phyloP scores from a whole-genome alignment of 768 basidiomycete genomes.

The Suillus paluster region DNA sequence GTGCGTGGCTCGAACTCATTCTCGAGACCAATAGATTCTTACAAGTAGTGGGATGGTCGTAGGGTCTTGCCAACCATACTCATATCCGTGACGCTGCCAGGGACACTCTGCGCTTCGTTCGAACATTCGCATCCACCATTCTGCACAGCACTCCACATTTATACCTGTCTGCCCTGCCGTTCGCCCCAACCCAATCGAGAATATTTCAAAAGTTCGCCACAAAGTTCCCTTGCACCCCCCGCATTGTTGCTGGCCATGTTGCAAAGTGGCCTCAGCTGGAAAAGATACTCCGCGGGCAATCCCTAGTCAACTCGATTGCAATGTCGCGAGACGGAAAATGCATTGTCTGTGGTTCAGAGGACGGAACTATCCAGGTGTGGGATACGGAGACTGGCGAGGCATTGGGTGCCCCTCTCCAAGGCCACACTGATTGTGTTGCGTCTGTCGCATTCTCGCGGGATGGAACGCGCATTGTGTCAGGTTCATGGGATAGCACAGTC shows the following conservation, averaged over 20 bases:
- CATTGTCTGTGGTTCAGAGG: conserved; percentile 14
- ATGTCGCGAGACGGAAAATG: too few species aligned
- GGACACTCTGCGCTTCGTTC: conserved; percentile 17
- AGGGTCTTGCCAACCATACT: neutral
- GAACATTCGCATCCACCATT: conserved; percentile 15
- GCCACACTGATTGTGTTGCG: conserved; percentile 1
- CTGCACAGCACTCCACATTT: conserved; percentile 26
- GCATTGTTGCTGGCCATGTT: neutral
- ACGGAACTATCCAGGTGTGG: conserved; percentile 11
- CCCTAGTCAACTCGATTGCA: too few species aligned
- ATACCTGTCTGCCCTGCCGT: conserved; percentile 28
- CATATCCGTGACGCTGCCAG: neutral
- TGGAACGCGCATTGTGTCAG: conserved; percentile 14
- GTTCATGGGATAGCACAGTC: conserved; percentile 17
- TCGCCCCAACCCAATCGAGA: conserved; percentile 26
- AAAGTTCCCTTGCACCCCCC: neutral
- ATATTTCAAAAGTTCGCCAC: conserved; percentile 18
- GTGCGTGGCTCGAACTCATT: neutral
- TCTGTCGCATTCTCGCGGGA: conserved; percentile 9
- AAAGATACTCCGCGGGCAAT: too few species aligned
- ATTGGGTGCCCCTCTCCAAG: conserved; percentile 4
- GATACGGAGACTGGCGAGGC: neutral
- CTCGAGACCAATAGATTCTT: neutral
- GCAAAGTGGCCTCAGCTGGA: neutral
- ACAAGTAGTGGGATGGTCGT: neutral